Conservation (phyloP, 495 filamentous ascomycete species). For the Tricharina praecox region DNA sequence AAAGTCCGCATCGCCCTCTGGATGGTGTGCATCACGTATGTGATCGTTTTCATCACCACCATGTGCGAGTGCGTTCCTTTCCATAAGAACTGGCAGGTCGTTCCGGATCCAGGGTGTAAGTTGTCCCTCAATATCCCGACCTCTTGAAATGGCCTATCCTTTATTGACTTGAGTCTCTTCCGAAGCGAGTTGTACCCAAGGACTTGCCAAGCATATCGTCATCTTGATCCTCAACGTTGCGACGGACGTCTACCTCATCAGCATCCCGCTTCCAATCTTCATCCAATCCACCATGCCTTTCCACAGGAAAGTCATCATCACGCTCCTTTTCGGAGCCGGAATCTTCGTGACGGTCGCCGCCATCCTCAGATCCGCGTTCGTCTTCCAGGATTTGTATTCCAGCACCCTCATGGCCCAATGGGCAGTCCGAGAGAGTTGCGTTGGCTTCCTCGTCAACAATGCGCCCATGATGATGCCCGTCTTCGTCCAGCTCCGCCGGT, state of each 20-base stretch:
- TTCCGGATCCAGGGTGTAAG: conserved; percentile 43
- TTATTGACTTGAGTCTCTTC: too few relatives aligned
- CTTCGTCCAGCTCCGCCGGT: neutral
- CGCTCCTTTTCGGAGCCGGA: conserved; percentile 1
- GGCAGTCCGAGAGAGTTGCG: neutral
- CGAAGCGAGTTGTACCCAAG: conserved; percentile 37
- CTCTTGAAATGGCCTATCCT: too few relatives aligned
- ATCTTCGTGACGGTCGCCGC: conserved; percentile 5
- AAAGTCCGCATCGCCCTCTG: neutral
- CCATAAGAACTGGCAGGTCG: conserved; percentile 52
- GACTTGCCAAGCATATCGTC: conserved; percentile 45
- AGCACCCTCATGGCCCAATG: conserved; percentile 1
- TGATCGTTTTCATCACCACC: conserved; percentile 46
- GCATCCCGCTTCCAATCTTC: conserved; percentile 1
- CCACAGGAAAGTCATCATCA: conserved; percentile 2
- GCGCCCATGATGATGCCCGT: neutral
- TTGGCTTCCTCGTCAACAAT: conserved; percentile 2
- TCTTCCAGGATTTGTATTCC: conserved; percentile 4
- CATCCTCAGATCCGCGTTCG: conserved; percentile 2
- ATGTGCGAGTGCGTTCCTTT: conserved; percentile 50
- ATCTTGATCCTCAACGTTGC: conserved; percentile 51
- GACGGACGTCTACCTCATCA: conserved; percentile 46
- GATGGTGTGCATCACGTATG: conserved; percentile 30
- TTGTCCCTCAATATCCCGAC: too few relatives aligned
- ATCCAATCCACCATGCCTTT: neutral